These are phyloP conservation scores for Zymoseptoria brevis DNA, from an alignment of 2,329 filamentous ascomycete species.

Conservation along the genomic window DNA sequence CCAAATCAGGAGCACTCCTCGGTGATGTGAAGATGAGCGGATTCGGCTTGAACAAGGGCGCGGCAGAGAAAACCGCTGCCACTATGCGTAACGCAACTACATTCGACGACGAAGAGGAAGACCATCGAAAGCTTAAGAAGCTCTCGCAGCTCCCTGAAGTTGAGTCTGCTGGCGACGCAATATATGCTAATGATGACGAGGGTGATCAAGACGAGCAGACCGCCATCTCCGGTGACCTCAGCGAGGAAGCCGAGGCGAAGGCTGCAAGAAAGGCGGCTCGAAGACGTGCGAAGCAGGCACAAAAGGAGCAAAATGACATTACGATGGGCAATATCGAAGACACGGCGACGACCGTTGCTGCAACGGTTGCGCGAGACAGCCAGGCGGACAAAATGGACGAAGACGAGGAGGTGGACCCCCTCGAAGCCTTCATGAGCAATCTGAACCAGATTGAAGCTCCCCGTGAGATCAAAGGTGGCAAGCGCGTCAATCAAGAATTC, in stretches of 20 bases:
- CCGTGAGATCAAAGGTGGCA: constrained; percentile 29
- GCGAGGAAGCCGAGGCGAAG: constrained; percentile 79
- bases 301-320: constrained; percentile 39
- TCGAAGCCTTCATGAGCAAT: constrained; percentile 94
- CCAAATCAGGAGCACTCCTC: constrained; percentile 1
- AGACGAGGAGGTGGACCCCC: constrained; percentile 66
- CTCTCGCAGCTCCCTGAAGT: constrained; percentile 67
- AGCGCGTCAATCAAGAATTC: constrained; percentile 61
- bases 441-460: constrained; percentile 42
- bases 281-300: constrained; percentile 54
- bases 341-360: constrained; percentile 15
- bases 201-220: constrained; percentile 41
- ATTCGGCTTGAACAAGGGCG: constrained; percentile 70
- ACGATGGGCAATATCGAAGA: constrained; percentile 36
- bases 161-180: constrained; percentile 36
- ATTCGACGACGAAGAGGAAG: constrained; percentile 74
- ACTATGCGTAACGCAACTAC: constrained; percentile 47
- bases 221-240: constrained; percentile 63
- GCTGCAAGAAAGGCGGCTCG: constrained; percentile 74
- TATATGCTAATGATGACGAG: constrained; percentile 45
- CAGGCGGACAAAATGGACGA: constrained; percentile 44
- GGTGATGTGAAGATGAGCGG: constrained; percentile 60
- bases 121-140: constrained; percentile 81
- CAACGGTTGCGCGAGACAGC: constrained; percentile 5
- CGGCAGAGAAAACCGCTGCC: constrained; percentile 60